These are phyloP conservation scores for Leishmania martiniquensis DNA, from an alignment of 208 protist genomes.

Conservation along the genomic window DNA sequence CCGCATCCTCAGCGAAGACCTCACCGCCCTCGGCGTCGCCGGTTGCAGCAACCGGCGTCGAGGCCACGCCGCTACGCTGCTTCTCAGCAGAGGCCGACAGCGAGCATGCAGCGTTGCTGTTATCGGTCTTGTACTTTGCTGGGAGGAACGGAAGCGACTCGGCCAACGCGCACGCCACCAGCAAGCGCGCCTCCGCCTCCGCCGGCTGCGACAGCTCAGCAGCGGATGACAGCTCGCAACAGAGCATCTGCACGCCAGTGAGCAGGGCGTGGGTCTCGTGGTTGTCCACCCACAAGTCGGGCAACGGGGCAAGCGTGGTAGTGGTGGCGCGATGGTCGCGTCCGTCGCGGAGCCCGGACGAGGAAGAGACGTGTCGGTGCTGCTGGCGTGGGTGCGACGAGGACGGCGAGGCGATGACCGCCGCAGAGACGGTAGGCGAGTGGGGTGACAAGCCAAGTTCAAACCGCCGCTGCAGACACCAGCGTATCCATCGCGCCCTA, in stretches of 20 bases:
- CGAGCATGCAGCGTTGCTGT: background rate
- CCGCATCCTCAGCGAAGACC: slow-evolving; percentile 21
- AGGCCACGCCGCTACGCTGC: too few species aligned
- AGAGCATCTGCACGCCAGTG: slow-evolving; percentile 8
- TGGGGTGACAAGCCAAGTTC: slow-evolving; percentile 3
- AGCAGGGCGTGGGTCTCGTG: slow-evolving; percentile 17
- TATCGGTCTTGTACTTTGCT: slow-evolving; percentile 13
- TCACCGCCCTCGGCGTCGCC: background rate
- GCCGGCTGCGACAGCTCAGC: background rate
- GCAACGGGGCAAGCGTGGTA: background rate
- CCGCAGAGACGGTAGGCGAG: background rate
- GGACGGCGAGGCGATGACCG: background rate
- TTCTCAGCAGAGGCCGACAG: too few species aligned
- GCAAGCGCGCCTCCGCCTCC: slow-evolving; percentile 13
- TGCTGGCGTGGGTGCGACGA: background rate
- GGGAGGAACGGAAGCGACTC: slow-evolving; percentile 27
- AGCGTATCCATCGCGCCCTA: slow-evolving; percentile 33
- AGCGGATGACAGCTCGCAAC: slow-evolving; percentile 10
- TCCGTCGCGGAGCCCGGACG: background rate
- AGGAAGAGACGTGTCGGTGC: slow-evolving; percentile 2
- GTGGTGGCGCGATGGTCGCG: background rate
- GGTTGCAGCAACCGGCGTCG: too few species aligned
- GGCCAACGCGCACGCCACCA: slow-evolving; percentile 19
- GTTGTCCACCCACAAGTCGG: slow-evolving; percentile 7
- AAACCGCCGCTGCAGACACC: slow-evolving; percentile 27